These are phyloP conservation scores for Hypoxylon sp. DNA, from an alignment of 2,329 filamentous ascomycete species.

Conservation along the genomic window DNA sequence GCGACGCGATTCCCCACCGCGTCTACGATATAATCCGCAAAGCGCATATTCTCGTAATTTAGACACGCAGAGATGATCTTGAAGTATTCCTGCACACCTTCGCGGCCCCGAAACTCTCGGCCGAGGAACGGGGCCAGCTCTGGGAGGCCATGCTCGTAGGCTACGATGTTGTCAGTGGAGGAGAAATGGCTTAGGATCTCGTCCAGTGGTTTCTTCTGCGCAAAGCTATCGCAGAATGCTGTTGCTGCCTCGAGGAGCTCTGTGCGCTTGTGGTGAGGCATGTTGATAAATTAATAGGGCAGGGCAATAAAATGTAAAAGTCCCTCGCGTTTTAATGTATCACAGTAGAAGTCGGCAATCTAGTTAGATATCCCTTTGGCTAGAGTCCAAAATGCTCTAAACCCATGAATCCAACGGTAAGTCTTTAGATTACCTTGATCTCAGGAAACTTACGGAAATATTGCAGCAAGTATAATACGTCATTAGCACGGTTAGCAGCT, in stretches of 20 bases:
- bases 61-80: constrained; percentile 47
- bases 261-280: constrained; percentile 45
- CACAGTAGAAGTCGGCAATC: background rate
- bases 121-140: constrained; percentile 57
- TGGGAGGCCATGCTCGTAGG: constrained; percentile 56
- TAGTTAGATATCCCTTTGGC: background rate
- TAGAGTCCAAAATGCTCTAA: background rate
- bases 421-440: background rate
- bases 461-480: background rate
- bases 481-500: background rate
- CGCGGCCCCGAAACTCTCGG: constrained; percentile 52
- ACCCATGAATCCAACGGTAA: background rate
- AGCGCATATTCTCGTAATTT: constrained; percentile 54
- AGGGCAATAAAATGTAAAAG: background rate
- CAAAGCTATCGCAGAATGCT: constrained; percentile 55
- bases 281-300: constrained; percentile 11
- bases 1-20: constrained; percentile 49
- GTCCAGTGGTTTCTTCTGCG: constrained; percentile 46
- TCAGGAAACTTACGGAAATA: background rate
- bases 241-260: constrained; percentile 54
- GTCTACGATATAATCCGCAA: constrained; percentile 50
- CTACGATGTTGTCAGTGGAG: constrained; percentile 40
- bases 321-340: background rate
- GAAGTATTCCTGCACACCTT: constrained; percentile 54
- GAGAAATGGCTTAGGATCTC: constrained; percentile 55